Evolutionary conservation across 257 asterid genomes (phyloP).

Genomic region (Perilla frutescens): DNA sequence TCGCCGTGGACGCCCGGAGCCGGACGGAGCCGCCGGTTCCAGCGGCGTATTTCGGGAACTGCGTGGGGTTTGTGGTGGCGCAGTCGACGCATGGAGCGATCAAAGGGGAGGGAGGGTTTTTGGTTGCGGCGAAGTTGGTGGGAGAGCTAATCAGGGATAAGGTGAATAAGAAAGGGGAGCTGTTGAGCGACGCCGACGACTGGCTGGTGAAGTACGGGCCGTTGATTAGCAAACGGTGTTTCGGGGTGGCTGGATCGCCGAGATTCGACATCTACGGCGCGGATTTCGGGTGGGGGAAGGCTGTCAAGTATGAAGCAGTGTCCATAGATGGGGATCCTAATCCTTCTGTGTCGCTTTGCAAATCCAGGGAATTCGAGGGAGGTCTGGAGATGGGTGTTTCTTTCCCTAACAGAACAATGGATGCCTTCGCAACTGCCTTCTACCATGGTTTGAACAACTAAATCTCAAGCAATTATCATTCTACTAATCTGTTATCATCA

Average conservation of each 20-base stretch:
- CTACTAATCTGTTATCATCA: no score
- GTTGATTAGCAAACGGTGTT: not conserved
- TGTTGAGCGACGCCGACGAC: slow-evolving; percentile 38
- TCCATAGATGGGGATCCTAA: slow-evolving; percentile 29
- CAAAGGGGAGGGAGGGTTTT: slow-evolving; percentile 34
- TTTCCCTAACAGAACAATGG: slow-evolving; percentile 29
- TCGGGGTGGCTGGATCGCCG: slow-evolving; percentile 48
- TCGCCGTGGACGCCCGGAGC: slow-evolving; percentile 44
- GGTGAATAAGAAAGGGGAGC: slow-evolving; percentile 40
- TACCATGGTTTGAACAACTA: slow-evolving; percentile 20
- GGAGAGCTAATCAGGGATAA: slow-evolving; percentile 36
- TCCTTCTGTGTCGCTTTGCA: slow-evolving; percentile 33
- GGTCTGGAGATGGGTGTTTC: slow-evolving; percentile 41
- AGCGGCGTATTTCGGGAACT: slow-evolving; percentile 49
- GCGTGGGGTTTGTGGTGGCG: slow-evolving; percentile 29
- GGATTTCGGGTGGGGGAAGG: slow-evolving; percentile 50
- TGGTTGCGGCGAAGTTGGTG: slow-evolving; percentile 26
- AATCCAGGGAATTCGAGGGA: slow-evolving; percentile 41
- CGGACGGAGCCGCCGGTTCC: slow-evolving; percentile 47
- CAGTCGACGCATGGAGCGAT: slow-evolving; percentile 34
- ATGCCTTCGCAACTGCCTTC: slow-evolving; percentile 39
- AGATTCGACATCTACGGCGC: slow-evolving; percentile 37
- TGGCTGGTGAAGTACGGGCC: slow-evolving; percentile 32
- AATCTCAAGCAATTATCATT: not conserved
- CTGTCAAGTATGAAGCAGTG: slow-evolving; percentile 33